A percentile compares a stretch with the other conserved stretches of the same genome.
Evolutionary conservation across 2,329 filamentous ascomycete genomes (phyloP).

Genomic region (Fusarium redolens): DNA sequence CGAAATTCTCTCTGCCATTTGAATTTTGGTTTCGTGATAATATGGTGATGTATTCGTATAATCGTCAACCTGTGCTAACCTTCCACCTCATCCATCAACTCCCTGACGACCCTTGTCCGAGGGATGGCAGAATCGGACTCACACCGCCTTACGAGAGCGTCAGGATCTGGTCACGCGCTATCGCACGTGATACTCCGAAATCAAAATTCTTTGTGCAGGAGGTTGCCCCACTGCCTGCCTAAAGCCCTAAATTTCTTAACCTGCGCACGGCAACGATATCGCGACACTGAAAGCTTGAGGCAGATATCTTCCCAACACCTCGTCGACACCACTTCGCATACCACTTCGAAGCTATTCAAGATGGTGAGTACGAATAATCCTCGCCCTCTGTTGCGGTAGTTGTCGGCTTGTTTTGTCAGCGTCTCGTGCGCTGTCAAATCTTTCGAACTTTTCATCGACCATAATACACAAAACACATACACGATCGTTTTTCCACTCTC

Average conservation of each 20-base stretch:
- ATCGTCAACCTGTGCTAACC: conserved; percentile 17
- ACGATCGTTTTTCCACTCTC: conserved; percentile 35
- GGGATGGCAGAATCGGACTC: conserved; percentile 37
- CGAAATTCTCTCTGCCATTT: conserved; percentile 57
- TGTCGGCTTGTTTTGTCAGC: conserved; percentile 31
- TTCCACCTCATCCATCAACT: conserved; percentile 32
- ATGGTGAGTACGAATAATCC: conserved; percentile 58
- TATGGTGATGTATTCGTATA: conserved; percentile 28
- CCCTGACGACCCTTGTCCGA: conserved; percentile 44
- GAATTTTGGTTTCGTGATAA: conserved; percentile 6
- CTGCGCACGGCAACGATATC: conserved; percentile 53
- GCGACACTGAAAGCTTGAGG: conserved; percentile 51
- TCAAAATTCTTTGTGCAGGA: conserved; percentile 41
- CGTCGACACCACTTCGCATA: conserved; percentile 56
- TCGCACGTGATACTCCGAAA: conserved; percentile 45
- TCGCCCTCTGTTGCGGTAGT: conserved; percentile 26
- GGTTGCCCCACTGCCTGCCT: conserved; percentile 38
- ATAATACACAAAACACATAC: conserved; percentile 19
- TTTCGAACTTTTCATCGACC: conserved; percentile 37
- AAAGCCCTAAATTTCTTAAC: conserved; percentile 53
- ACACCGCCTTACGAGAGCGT: conserved; percentile 44
- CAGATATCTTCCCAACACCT: conserved; percentile 50
- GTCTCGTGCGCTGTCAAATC: conserved; percentile 20
- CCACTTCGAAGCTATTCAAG: conserved; percentile 58
- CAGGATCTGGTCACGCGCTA: background rate